These are phyloP conservation scores for Ganoderma boninense DNA, from an alignment of 1,284 basidiomycete genomes.

Conservation along the genomic window DNA sequence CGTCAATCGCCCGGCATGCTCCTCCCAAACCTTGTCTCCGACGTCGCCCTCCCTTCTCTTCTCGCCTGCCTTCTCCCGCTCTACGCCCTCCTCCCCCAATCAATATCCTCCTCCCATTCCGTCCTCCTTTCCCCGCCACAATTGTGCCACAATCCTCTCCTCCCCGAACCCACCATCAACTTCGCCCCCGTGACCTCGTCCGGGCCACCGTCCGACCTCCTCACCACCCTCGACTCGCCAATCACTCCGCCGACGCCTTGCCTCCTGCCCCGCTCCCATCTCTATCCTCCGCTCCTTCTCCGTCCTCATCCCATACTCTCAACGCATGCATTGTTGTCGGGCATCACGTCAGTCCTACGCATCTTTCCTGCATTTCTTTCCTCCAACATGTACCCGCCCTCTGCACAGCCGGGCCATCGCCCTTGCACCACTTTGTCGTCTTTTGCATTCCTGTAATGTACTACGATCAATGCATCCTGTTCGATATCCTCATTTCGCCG, in stretches of 20 bases:
- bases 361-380: not conserved
- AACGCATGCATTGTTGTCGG: not conserved
- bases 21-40: not conserved
- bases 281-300: not conserved
- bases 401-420: not conserved
- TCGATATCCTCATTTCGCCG: not conserved
- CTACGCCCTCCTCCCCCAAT: constrained; percentile 2
- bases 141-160: not conserved
- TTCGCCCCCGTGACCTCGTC: constrained; percentile 4
- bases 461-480: not conserved
- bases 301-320: not conserved
- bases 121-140: not conserved
- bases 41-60: too few relatives aligned
- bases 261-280: constrained; percentile 7
- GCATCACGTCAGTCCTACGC: not conserved
- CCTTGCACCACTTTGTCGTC: not conserved
- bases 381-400: not conserved
- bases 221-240: constrained; percentile 7
- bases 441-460: not conserved
- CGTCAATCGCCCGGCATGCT: not conserved
- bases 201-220: constrained; percentile 12
- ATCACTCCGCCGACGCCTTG: constrained; percentile 7
- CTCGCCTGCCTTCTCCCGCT: not conserved
- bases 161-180: not conserved
- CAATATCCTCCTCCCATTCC: not conserved